Evolutionary conservation across 306 rosid genomes (phyloP), one percentile per base, ranked within the genome.

Genomic region (Lathyrus oleraceus): DNA sequence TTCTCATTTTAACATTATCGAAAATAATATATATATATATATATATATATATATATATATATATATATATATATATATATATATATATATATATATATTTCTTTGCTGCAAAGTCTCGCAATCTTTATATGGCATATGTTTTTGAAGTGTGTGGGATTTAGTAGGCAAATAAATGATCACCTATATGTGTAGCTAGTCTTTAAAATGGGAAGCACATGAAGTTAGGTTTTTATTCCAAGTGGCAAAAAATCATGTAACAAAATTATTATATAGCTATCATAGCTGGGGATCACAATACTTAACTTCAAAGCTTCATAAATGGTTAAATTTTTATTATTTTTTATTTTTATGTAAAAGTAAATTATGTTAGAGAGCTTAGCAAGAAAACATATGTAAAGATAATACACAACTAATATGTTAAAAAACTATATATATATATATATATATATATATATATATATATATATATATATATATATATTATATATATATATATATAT

Each of bases 41-140:
- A 32, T 32, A 32, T 32, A 32, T 32, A 32, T 32, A 32, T 32
- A 32, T 32, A 32, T 32, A 32, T 32, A 32, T 32, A 30, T 30
- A 30, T 30, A 30, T 30, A 30, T 30, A 30, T 30, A 30, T 30
- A 30, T 30, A 30, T 30, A 30, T 30, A 30, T 30, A 30, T 30
- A 30, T 30, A 30, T 30, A 30, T 30, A 30, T 30, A 30, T 30
- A 6, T 6, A 40, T 12, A 72, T 15, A 19, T 43, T 64, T 77
- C 90, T 89, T 89, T 72, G 79, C 87, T 81, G 87, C 80, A 43
- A 89, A 85, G 96, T 61, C 79, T 81, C 72, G 82, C 74, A 75
- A 84, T 56, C 48, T 47, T 53, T 67, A 63, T 74, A 40, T 64
- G 13, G 7, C 39, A 72, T 19, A 60, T 64, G 49, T 61, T 42